Evolutionary conservation across 352 stramenopile species (phyloP).

Genomic region (Pythium dissotocum): DNA sequence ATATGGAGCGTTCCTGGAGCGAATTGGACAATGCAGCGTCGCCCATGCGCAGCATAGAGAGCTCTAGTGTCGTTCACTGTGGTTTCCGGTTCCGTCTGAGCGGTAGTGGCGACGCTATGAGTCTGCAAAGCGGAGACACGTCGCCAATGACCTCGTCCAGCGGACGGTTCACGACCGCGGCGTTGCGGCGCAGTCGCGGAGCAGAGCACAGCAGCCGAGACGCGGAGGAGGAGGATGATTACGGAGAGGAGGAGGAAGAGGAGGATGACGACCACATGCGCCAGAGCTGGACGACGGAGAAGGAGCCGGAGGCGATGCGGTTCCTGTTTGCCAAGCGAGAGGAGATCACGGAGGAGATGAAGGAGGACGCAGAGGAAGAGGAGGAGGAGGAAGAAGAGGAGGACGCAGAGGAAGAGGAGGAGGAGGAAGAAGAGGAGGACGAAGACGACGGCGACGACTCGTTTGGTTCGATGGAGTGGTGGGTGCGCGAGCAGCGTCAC

Average conservation of each 20-base stretch:
- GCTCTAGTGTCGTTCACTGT: constrained; percentile 9
- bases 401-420: constrained; percentile 1
- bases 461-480: constrained; percentile 33
- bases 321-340: constrained; percentile 12
- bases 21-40: not conserved
- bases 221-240: constrained; percentile 2
- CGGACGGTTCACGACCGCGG: constrained; percentile 4
- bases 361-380: constrained; percentile 1
- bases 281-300: constrained; percentile 30
- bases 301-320: constrained; percentile 7
- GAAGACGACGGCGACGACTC: constrained; percentile 25
- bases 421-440: constrained; percentile 15
- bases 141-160: not conserved
- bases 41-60: constrained; percentile 1
- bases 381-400: constrained; percentile 13
- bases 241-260: constrained; percentile 30
- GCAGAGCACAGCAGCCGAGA: not conserved
- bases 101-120: constrained; percentile 19
- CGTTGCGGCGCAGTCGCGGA: constrained; percentile 11
- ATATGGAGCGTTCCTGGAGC: not conserved
- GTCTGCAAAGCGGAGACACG: constrained; percentile 7
- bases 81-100: constrained; percentile 21
- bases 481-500: constrained; percentile 26
- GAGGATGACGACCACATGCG: constrained; percentile 30
- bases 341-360: not conserved